phyloP scores from a whole-genome alignment of 2,329 filamentous ascomycete genomes.

The Verticillium tricorpus region DNA sequence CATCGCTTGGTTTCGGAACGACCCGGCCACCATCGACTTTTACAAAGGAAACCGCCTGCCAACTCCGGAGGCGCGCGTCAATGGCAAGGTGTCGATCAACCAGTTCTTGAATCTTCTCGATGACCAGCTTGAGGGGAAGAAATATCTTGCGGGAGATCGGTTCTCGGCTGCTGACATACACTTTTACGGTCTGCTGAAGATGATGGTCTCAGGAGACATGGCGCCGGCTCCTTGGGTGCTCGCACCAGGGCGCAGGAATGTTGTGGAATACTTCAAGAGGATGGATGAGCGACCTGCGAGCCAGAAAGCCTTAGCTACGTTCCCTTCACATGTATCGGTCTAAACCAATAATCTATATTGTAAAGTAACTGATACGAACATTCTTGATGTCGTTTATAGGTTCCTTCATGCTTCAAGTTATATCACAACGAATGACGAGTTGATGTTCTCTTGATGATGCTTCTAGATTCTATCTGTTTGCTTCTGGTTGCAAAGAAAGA shows the following conservation, averaged over 20 bases:
- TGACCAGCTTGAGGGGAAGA: conserved; percentile 6
- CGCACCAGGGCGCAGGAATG: neutral
- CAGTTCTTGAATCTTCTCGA: conserved; percentile 2
- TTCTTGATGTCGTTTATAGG: no score
- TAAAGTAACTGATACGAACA: no score
- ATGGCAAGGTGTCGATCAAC: conserved; percentile 5
- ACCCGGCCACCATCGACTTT: conserved; percentile 3
- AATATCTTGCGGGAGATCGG: neutral
- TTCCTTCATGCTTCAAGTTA: no score
- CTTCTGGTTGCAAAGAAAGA: no score
- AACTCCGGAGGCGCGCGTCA: conserved; percentile 1
- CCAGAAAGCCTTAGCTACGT: neutral
- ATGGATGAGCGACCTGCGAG: neutral
- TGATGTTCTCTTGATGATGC: no score
- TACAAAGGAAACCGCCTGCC: conserved; percentile 5
- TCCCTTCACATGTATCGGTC: no score
- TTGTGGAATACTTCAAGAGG: neutral
- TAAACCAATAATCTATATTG: no score
- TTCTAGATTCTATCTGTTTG: no score
- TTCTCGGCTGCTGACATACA: conserved; percentile 6
- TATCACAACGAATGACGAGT: no score
- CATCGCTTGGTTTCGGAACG: conserved; percentile 4
- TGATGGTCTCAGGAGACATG: neutral
- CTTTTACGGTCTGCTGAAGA: neutral
- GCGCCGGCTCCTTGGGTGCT: neutral